These are phyloP conservation scores for Durotheca rogersii DNA, from an alignment of 495 filamentous ascomycete genomes.

Conservation along the genomic window DNA sequence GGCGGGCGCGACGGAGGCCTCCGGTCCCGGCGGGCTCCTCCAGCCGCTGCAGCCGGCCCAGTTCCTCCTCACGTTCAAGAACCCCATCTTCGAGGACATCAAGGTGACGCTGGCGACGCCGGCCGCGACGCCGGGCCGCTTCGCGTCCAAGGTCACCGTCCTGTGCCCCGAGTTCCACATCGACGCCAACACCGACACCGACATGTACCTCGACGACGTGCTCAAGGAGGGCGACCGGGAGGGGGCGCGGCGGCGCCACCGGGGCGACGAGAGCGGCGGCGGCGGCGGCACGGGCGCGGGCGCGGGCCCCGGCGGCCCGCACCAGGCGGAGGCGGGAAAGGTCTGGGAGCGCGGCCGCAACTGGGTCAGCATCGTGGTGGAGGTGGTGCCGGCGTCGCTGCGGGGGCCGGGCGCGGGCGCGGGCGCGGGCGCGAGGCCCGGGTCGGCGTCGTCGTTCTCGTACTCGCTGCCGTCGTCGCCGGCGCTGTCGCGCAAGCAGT, in stretches of 20 bases:
- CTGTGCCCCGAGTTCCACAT: conserved; percentile 94
- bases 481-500: too few species aligned
- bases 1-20: neutral
- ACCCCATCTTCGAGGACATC: conserved; percentile 89
- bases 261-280: conserved; percentile 44
- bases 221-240: conserved; percentile 53
- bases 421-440: conserved; percentile 31
- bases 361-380: conserved; percentile 88
- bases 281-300: conserved; percentile 40
- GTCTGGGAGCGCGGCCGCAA: conserved; percentile 95
- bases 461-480: too few species aligned
- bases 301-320: conserved; percentile 46
- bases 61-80: conserved; percentile 83
- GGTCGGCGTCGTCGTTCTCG: too few species aligned
- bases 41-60: conserved; percentile 70
- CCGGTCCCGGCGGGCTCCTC: conserved; percentile 45
- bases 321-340: conserved; percentile 83
- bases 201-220: conserved; percentile 79
- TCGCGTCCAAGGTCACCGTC: conserved; percentile 80
- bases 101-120: conserved; percentile 87
- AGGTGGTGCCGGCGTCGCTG: conserved; percentile 74
- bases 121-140: conserved; percentile 71
- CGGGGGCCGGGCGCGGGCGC: conserved; percentile 33
- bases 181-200: conserved; percentile 87
- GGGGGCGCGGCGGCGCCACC: conserved; percentile 42